Base-by-base conservation (phyloP, 176 grass and related monocot species). In the Avena sativa region DNA sequence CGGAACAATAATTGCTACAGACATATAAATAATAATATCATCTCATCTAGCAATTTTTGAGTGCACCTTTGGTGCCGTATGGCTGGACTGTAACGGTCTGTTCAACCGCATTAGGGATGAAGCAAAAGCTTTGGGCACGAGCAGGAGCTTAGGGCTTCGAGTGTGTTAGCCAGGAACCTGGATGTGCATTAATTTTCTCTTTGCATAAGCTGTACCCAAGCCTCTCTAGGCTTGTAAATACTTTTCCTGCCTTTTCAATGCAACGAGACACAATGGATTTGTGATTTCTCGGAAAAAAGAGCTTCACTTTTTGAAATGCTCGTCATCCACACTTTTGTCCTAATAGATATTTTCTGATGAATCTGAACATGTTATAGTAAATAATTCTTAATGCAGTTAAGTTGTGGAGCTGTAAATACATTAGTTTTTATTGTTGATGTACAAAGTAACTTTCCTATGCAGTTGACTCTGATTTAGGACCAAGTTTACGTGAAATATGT, bases 401-500 rank as follows among this genome's bases (percentile, higher is more conserved):
- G 49, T 49, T 81, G 25, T 74, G 17, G 23, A 53, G 32, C n/a
- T 62, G 12, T 47, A 86, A 82, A 50, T 76, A 88, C 15, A 82
- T 28, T 8, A 66, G 38, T 71, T 71, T 40, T 55, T 77, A 60
- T 74, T 16, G 65, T 69, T 65, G 61, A 82, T 88, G 78, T 3
- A 32, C 12, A 71, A 79, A 80, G 50, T 49, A 79, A 26, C 11
- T 71, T 88, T 83, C 70, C 36, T 65, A 32, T 88, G 60, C 86
- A 98, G 93, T 71, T 68, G 84, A 83, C 57, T 89, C 64, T 81
- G 88, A 98, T 91, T 83, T 89, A 67, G 96, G 93, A 71, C 86
- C 90, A 86, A 94, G 88, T 87, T 90, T 98, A 85, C 83, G 93
- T 78, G 91, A 93, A 87, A 83, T 98, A 46, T 98, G 95, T 68